Conservation (phyloP, 805 yeast species). For the Starmerella khaoyaiensis region DNA sequence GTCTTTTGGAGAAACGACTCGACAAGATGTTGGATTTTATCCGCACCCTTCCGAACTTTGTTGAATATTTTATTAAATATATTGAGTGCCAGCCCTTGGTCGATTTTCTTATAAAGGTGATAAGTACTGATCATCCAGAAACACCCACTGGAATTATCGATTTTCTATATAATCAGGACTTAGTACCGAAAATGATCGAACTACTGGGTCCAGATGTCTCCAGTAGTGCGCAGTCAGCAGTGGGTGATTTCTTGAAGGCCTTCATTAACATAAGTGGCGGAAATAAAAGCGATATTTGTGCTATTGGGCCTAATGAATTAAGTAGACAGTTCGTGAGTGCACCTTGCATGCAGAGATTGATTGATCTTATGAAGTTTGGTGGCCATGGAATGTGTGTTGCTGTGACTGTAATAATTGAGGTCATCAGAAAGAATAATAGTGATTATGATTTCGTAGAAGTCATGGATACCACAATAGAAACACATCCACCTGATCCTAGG, state of each 20-base stretch:
- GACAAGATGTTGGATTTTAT: conserved; percentile 65
- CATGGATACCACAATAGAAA: conserved; percentile 62
- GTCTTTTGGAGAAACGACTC: conserved; percentile 75
- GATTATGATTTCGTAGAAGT: conserved; percentile 90
- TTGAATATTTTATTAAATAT: conserved; percentile 68
- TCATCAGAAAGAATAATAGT: conserved; percentile 88
- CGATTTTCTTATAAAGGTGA: conserved; percentile 80
- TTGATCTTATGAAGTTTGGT: conserved; percentile 56
- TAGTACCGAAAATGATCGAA: conserved; percentile 60
- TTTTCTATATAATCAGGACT: conserved; percentile 52
- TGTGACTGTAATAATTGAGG: conserved; percentile 87
- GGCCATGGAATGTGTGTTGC: conserved; percentile 88
- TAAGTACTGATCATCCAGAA: conserved; percentile 87
- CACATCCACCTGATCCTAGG: conserved; percentile 83
- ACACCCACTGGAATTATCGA: conserved; percentile 78
- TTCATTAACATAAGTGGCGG: conserved; percentile 89
- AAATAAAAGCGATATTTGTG: conserved; percentile 74
- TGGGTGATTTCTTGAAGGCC: conserved; percentile 90
- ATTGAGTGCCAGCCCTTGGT: conserved; percentile 87
- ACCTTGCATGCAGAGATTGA: conserved; percentile 50
- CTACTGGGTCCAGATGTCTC: conserved; percentile 55
- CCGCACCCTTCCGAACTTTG: conserved; percentile 52
- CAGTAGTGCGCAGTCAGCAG: conserved; percentile 75
- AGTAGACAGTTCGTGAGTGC: conserved; percentile 82
- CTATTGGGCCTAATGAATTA: conserved; percentile 90